A percentile compares a stretch with the other conserved stretches of the same genome.
Conservation (phyloP, 1,284 basidiomycete genomes). For the Microstroma glucosiphilum region DNA sequence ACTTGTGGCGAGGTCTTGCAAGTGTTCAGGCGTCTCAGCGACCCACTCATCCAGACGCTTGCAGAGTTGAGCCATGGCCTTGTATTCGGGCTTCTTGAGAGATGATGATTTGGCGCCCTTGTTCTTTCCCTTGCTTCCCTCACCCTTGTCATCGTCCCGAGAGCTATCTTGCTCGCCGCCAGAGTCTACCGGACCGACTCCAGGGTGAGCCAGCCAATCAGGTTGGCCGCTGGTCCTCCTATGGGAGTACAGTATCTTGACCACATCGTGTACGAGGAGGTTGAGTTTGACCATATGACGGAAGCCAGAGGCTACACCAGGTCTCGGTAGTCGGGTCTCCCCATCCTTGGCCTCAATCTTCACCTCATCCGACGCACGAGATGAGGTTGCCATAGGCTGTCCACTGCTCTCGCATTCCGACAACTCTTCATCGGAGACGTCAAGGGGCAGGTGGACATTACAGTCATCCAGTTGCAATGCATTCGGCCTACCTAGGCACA, state of each 20-base stretch:
- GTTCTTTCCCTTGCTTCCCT: not conserved
- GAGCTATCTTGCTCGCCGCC: not conserved
- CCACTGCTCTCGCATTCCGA: constrained; percentile 13
- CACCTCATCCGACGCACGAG: constrained; percentile 2
- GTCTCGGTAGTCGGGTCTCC: not conserved
- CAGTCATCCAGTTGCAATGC: constrained; percentile 34
- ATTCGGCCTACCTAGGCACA: constrained; percentile 39
- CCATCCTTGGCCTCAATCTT: constrained; percentile 1
- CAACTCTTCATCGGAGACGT: constrained; percentile 20
- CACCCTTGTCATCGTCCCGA: not conserved
- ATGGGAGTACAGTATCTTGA: constrained; percentile 30
- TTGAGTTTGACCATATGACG: constrained; percentile 40
- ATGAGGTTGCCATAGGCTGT: constrained; percentile 4
- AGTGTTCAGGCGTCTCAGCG: constrained; percentile 24
- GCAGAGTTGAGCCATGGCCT: constrained; percentile 34
- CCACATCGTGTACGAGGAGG: constrained; percentile 33
- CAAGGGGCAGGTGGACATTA: constrained; percentile 31
- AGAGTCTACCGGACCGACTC: not conserved
- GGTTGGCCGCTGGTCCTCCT: constrained; percentile 19
- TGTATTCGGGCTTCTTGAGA: constrained; percentile 25
- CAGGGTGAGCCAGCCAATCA: not conserved
- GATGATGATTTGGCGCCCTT: not conserved
- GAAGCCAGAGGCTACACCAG: constrained; percentile 32
- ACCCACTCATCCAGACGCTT: constrained; percentile 38
- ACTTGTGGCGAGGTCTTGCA: constrained; percentile 20